Conservation (phyloP, 805 yeast species). For the Nakazawaea ishiwadae region DNA sequence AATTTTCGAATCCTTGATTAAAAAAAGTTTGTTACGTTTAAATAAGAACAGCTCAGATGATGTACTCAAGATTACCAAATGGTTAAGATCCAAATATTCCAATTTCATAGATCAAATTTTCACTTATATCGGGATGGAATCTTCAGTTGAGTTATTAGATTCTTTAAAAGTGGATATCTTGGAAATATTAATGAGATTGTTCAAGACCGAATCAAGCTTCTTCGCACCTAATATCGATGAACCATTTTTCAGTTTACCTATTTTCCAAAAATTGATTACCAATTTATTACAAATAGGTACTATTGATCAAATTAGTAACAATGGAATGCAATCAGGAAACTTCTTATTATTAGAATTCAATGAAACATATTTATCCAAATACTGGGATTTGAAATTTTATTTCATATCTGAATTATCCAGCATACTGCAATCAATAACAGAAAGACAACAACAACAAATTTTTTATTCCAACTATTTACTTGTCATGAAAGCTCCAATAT, state of each 20-base stretch:
- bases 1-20: conserved; percentile 44
- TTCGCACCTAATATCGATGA: conserved; percentile 47
- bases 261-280: conserved; percentile 38
- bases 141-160: conserved; percentile 38
- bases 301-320: not conserved
- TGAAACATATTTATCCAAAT: conserved; percentile 46
- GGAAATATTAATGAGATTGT: conserved; percentile 51
- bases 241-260: conserved; percentile 57
- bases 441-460: conserved; percentile 13
- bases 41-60: conserved; percentile 35
- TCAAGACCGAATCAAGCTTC: conserved; percentile 50
- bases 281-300: conserved; percentile 20
- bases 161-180: conserved; percentile 47
- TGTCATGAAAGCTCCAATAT: conserved; percentile 27
- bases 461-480: conserved; percentile 37
- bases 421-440: conserved; percentile 19
- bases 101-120: conserved; percentile 43
- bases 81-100: conserved; percentile 60
- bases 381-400: conserved; percentile 77
- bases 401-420: conserved; percentile 44
- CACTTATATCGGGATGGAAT: conserved; percentile 32
- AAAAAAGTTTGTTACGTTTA: conserved; percentile 34
- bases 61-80: conserved; percentile 45
- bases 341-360: conserved; percentile 51
- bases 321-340: conserved; percentile 19